These are phyloP conservation scores for Crucibulum laeve DNA, from an alignment of 768 basidiomycete genomes.

Conservation along the genomic window DNA sequence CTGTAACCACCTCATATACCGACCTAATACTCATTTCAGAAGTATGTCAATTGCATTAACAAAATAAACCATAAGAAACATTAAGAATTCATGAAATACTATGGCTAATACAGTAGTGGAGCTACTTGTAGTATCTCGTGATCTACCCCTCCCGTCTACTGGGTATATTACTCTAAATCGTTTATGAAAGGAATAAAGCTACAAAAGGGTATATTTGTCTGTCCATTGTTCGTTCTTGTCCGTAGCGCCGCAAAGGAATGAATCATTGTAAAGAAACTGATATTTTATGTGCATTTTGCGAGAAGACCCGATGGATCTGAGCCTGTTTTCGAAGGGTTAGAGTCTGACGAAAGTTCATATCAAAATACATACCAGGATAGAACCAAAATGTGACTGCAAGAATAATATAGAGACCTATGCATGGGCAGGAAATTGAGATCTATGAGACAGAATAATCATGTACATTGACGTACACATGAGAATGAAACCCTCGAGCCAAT, in stretches of 20 bases:
- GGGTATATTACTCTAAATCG: no score
- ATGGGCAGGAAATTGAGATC: background rate
- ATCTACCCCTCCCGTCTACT: no score
- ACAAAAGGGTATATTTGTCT: no score
- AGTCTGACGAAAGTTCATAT: conserved; percentile 1
- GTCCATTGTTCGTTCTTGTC: no score
- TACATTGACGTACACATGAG: conserved; percentile 44
- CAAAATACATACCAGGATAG: conserved; percentile 34
- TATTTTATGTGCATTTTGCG: conserved; percentile 14
- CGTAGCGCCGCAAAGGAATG: no score
- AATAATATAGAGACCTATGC: conserved; percentile 64
- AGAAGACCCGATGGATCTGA: conserved; percentile 28
- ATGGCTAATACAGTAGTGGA: no score
- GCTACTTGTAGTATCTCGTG: no score
- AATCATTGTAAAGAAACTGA: conserved; percentile 9
- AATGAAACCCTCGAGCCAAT: conserved; percentile 60
- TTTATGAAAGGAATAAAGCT: no score
- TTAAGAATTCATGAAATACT: no score
- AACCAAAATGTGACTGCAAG: conserved; percentile 69
- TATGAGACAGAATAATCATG: background rate
- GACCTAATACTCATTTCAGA: background rate
- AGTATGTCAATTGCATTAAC: no score
- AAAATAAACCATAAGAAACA: no score
- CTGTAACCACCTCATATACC: conserved; percentile 30
- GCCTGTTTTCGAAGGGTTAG: conserved; percentile 10